Conservation (phyloP, 495 filamentous ascomycete species). For the Bryoglossum gracile region DNA sequence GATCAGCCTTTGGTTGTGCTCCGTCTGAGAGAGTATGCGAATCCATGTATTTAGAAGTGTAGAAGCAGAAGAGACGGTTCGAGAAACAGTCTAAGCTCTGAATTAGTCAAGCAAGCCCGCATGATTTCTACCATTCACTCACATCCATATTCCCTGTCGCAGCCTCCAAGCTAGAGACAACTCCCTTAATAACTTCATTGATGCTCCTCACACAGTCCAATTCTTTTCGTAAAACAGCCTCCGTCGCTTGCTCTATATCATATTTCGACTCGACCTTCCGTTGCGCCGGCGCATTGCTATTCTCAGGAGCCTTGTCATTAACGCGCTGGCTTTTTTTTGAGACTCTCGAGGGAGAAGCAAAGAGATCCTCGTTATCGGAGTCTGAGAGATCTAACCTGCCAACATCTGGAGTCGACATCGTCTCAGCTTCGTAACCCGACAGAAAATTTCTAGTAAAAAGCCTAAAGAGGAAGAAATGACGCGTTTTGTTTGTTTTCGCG, state of each 20-base stretch:
- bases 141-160: conserved; percentile 91
- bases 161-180: conserved; percentile 69
- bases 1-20: conserved; percentile 91
- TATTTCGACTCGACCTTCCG: conserved; percentile 48
- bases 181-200: conserved; percentile 78
- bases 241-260: conserved; percentile 61
- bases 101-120: background rate
- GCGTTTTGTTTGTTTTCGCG: background rate
- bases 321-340: conserved; percentile 14
- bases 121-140: conserved; percentile 21
- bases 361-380: conserved; percentile 60
- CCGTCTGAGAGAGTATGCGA: conserved; percentile 88
- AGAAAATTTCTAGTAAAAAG: no score
- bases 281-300: conserved; percentile 12
- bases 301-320: conserved; percentile 10
- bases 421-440: no score
- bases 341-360: conserved; percentile 57
- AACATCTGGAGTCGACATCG: conserved; percentile 22
- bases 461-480: conserved; percentile 12
- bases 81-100: conserved; percentile 64
- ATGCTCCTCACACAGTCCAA: conserved; percentile 75
- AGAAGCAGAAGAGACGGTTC: conserved; percentile 80
- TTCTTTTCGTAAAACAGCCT: conserved; percentile 67
- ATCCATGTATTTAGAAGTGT: conserved; percentile 95
- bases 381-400: conserved; percentile 45